These are phyloP conservation scores for Globisporangium echinulatum DNA, from an alignment of 352 stramenopile genomes.

Conservation along the genomic window DNA sequence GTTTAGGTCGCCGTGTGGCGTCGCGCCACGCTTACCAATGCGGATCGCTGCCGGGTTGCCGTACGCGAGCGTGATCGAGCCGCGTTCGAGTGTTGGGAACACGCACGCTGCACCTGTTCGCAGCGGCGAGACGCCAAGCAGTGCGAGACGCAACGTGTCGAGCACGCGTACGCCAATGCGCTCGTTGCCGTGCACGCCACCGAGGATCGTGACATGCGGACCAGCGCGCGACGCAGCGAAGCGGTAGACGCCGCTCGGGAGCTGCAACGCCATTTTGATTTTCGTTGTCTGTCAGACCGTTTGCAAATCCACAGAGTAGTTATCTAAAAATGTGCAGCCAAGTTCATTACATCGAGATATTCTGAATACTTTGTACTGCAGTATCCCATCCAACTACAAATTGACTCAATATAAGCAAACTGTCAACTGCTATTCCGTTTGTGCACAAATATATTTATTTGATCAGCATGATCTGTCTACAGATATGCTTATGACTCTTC, in stretches of 20 bases:
- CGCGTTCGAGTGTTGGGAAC: constrained; percentile 25
- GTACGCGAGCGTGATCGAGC: constrained; percentile 52
- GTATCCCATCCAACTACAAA: too few species aligned
- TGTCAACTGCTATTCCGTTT: too few species aligned
- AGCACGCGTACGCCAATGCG: constrained; percentile 59
- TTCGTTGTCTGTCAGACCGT: too few species aligned
- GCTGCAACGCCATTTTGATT: not conserved
- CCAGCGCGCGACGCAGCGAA: constrained; percentile 21
- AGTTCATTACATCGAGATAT: too few species aligned
- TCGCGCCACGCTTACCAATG: constrained; percentile 41
- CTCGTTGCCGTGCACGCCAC: constrained; percentile 74
- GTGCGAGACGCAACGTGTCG: constrained; percentile 42
- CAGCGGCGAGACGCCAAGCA: constrained; percentile 25
- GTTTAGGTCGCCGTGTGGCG: constrained; percentile 57
- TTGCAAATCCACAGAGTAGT: too few species aligned
- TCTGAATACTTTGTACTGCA: too few species aligned
- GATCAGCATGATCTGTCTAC: too few species aligned
- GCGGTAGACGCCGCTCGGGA: constrained; percentile 37
- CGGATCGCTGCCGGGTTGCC: constrained; percentile 52
- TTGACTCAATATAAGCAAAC: too few species aligned
- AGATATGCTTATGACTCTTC: too few species aligned
- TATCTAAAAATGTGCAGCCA: too few species aligned
- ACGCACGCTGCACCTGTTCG: not conserved
- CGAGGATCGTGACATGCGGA: constrained; percentile 51
- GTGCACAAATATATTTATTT: too few species aligned